Evolutionary conservation across 192 early-diverging fungal species (phyloP), one percentile per base, ranked within the genome.

Genomic region (Bifiguratus adelaidae): DNA sequence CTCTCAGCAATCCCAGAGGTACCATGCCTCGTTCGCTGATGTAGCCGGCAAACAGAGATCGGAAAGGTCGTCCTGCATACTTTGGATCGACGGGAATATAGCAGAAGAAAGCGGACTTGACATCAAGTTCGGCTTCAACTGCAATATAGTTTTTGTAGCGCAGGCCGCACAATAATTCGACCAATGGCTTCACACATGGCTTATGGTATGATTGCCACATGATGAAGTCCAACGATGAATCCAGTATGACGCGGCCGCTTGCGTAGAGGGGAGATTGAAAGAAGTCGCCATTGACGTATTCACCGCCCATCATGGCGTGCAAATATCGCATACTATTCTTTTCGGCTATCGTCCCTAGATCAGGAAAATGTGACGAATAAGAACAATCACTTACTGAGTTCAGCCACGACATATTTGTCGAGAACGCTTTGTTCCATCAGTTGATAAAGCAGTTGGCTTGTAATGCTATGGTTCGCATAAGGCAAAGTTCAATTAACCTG

Each of bases 201-300:
- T 78, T 78, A 33, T 70, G 67, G 35, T 73, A 76, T 0, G 75
- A 59, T 16, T 72, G 71, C 32, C 8, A 35, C 61, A n/a, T n/a
- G n/a, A n/a, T n/a, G n/a, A n/a, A n/a, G 34, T 71, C 73, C 9
- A 86, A 43, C 51, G 80, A 61, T 15, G 56, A 58, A 13, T 67
- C 69, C 1, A 62, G 60, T 2, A 86, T 55, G 7, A 81, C 80
- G 21, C 77, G 60, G 3, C 83, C 83, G 23, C 70, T 65, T 3
- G 77, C 83, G 65, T 75, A 86, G 7, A 75, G 61, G 4, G 83
- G 79, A 1, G 78, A n/a, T n/a, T n/a, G n/a, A 62, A 50, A 70
- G 72, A 37, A 69, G 55, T 4, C 68, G 44, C 40, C 67, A 64
- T 32, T 60, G 49, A 20, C 63, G 40, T 48, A 46, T 18, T 65